These are phyloP conservation scores for Xylaria hypoxylon DNA, from an alignment of 2,329 filamentous ascomycete genomes.

Conservation along the genomic window DNA sequence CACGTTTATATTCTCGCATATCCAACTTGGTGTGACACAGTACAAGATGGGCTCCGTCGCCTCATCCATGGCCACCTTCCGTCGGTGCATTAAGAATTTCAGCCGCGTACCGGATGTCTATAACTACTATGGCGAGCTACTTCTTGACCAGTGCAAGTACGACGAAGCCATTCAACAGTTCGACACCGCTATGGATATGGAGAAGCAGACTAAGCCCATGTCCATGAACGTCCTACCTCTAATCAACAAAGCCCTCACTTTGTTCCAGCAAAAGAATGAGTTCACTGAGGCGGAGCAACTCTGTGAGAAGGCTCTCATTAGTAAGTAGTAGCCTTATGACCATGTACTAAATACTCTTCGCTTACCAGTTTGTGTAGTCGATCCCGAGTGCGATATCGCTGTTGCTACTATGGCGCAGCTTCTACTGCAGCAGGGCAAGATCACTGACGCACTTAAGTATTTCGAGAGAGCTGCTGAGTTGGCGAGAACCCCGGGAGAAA, in stretches of 20 bases:
- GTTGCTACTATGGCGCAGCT: slow-evolving; percentile 99
- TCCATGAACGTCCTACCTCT: slow-evolving; percentile 97
- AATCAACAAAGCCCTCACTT: slow-evolving; percentile 96
- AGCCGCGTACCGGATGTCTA: slow-evolving; percentile 96
- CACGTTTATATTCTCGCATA: slow-evolving; percentile 99
- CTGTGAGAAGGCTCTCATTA: slow-evolving; percentile 96
- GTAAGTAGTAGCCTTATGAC: slow-evolving; percentile 66
- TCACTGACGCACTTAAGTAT: slow-evolving; percentile 93
- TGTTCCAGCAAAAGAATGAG: slow-evolving; percentile 99
- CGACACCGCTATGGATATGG: slow-evolving; percentile 98
- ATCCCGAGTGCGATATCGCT: slow-evolving; percentile 98
- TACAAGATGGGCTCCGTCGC: slow-evolving; percentile 99
- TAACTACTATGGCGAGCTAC: slow-evolving; percentile 98
- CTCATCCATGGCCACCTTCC: slow-evolving; percentile 98
- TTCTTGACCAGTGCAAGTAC: slow-evolving; percentile 96
- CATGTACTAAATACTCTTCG: slow-evolving; percentile 7
- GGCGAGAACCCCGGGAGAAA: slow-evolving; percentile 92
- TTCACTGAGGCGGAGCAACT: slow-evolving; percentile 94
- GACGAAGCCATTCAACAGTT: slow-evolving; percentile 97
- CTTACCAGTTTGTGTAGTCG: slow-evolving; percentile 71
- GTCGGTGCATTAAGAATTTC: slow-evolving; percentile 98
- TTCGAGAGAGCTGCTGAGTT: slow-evolving; percentile 97
- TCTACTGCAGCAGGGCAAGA: slow-evolving; percentile 96
- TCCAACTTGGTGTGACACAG: slow-evolving; percentile 98
- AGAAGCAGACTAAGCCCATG: slow-evolving; percentile 92